A percentile compares a stretch with the other conserved stretches of the same genome.
Conservation (phyloP, 345 rosid genomes). For the Salix caprea region DNA sequence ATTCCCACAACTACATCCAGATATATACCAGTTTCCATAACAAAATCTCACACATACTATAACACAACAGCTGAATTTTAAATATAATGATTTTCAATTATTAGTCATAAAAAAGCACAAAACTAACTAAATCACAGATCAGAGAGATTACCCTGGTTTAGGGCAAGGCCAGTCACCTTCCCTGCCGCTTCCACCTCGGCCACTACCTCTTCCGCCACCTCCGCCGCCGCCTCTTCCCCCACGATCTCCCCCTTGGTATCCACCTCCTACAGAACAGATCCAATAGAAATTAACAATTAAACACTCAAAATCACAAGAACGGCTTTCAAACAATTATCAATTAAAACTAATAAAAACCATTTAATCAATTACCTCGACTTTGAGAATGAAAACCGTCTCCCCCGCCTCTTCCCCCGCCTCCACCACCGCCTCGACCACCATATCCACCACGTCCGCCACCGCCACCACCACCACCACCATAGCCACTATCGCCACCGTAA, state of each 20-base stretch:
- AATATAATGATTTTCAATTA: neutral
- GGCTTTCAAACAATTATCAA: neutral
- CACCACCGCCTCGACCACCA: constrained; percentile 27
- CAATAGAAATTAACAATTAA: neutral
- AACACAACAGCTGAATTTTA: neutral
- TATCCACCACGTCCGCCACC: constrained; percentile 7
- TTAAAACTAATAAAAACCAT: constrained; percentile 17
- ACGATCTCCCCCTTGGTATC: constrained; percentile 37
- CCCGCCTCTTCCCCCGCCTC: constrained; percentile 15
- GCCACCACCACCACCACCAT: constrained; percentile 14
- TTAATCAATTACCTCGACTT: constrained; percentile 38
- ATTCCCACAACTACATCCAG: constrained; percentile 85
- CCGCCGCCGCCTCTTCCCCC: constrained; percentile 81
- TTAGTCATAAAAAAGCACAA: neutral
- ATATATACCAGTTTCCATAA: constrained; percentile 29
- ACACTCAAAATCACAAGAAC: neutral
- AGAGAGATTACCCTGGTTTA: constrained; percentile 55
- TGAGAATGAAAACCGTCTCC: constrained; percentile 26
- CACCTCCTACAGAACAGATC: constrained; percentile 30
- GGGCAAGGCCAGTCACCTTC: constrained; percentile 98
- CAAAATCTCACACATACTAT: constrained; percentile 7
- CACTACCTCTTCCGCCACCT: constrained; percentile 43
- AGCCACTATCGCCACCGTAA: constrained; percentile 34
- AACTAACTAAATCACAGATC: neutral
- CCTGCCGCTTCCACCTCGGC: constrained; percentile 75